Conservation (phyloP, 2,329 filamentous ascomycete species). For the Tolypocladium amazonense region DNA sequence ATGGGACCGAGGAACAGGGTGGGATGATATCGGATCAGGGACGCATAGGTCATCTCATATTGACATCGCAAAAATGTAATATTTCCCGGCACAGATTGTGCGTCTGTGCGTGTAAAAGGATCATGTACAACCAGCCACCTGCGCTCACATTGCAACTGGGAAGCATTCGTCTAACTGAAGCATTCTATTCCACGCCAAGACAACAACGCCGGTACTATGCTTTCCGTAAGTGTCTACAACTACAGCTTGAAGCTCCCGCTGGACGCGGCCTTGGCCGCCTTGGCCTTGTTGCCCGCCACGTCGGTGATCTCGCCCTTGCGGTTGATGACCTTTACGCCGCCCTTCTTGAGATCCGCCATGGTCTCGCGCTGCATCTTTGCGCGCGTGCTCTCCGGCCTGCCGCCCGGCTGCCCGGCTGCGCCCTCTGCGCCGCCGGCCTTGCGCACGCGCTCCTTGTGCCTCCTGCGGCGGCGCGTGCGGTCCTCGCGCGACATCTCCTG, state of each 20-base stretch:
- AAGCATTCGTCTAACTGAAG: neutral
- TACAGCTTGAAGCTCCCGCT: constrained; percentile 55
- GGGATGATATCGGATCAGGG: neutral
- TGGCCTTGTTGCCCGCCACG: constrained; percentile 69
- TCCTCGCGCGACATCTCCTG: constrained; percentile 87
- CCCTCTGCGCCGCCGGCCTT: constrained; percentile 45
- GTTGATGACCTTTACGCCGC: constrained; percentile 84
- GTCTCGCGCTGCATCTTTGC: constrained; percentile 36
- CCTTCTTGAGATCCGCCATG: constrained; percentile 64
- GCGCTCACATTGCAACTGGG: neutral
- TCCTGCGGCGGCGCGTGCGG: constrained; percentile 62
- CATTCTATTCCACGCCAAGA: neutral
- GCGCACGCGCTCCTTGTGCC: constrained; percentile 76
- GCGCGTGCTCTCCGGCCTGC: constrained; percentile 40
- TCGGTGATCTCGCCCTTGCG: constrained; percentile 79
- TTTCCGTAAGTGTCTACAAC: neutral
- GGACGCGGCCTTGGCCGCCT: constrained; percentile 36
- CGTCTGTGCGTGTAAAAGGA: neutral
- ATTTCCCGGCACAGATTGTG: neutral
- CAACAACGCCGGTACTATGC: neutral
- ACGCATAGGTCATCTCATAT: neutral
- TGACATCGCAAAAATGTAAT: neutral
- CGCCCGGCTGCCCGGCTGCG: constrained; percentile 8
- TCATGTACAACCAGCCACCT: neutral
- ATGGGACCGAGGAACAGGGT: neutral